Base-by-base conservation (phyloP, 441 rosid species). In the Macaranga tanarius region DNA sequence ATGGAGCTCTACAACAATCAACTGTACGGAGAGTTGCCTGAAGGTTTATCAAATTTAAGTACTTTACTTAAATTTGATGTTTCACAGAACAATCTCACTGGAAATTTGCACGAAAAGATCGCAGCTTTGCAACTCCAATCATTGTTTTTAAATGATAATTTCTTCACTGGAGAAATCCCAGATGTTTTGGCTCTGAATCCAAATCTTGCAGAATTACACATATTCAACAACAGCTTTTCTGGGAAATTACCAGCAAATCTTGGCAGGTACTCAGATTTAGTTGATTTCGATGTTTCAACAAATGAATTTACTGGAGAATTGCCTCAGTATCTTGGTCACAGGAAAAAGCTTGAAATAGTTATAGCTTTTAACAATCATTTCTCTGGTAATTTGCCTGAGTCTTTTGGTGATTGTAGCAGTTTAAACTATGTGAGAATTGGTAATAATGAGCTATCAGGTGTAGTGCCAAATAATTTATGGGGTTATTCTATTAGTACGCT, bases 181-280 rank as follows among this genome's bases (percentile, higher is more conserved):
- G 80, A 76, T 5, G 62, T 75, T 45, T 45, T 92, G 58, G 88
- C 88, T 45, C 13, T 70, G 17, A 88, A 90, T 71, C 88, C 81
- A 3, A 79, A 84, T 66, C 79, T 91, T n/a, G 16, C 3, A 62
- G 70, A 77, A 20, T 76, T 92, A 12, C 86, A 82, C 67, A 83
- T 92, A 79, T 92, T 86, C 79, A 86, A 88, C 80, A 92, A 92
- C 87, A 86, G 88, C 65, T 92, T 92, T 57, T 77, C 81, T 0
- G 97, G 97, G 6, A 80, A 28, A 0, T 81, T 92, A 48, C 93
- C 95, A 0, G 45, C 45, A 11, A 78, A 80, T 70, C 76, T 92
- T 2, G 97, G 97, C 2, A 81, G 69, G 76, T 77, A 80, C 74
- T 86, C 92, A 0, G 80, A 52, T 13, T 47, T 92, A 51, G 42